Percentiles rank a stretch among this genome's conserved stretches.
Conservation (phyloP, 176 grass and related monocot species). For the Lolium multiflorum region DNA sequence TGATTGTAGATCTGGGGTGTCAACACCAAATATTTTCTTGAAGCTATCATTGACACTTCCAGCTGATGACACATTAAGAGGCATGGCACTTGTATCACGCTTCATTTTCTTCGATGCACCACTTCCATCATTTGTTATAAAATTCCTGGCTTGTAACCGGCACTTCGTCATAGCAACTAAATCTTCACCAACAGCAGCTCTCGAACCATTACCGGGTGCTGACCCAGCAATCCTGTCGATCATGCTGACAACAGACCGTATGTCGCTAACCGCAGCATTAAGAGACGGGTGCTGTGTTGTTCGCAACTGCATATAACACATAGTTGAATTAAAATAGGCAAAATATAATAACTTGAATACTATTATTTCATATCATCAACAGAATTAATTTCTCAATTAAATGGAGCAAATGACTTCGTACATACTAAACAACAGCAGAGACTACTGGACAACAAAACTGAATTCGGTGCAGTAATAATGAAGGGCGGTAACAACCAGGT, state of each 20-base stretch:
- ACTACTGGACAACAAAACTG: constrained; percentile 9
- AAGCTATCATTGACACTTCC: constrained; percentile 84
- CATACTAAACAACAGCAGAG: background rate
- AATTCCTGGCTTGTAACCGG: constrained; percentile 92
- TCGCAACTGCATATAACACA: constrained; percentile 62
- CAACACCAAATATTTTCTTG: constrained; percentile 57
- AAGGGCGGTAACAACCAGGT: constrained; percentile 27
- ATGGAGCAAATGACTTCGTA: background rate
- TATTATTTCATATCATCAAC: background rate
- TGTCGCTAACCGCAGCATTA: constrained; percentile 76
- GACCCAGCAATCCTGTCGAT: constrained; percentile 93
- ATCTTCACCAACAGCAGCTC: constrained; percentile 94
- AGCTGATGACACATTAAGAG: constrained; percentile 77
- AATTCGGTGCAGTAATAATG: background rate
- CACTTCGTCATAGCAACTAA: constrained; percentile 99
- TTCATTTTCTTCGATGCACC: constrained; percentile 96
- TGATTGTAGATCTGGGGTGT: constrained; percentile 79
- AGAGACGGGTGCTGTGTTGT: constrained; percentile 48
- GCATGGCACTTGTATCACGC: constrained; percentile 97
- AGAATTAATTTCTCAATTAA: constrained; percentile 23
- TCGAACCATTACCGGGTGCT: constrained; percentile 94
- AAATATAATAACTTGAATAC: constrained; percentile 2
- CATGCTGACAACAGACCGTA: constrained; percentile 89
- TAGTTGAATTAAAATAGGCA: constrained; percentile 28
- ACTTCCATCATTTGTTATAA: constrained; percentile 84